phyloP scores from a whole-genome alignment of 306 rosid genomes.

The Elaeagnus macrophylla region DNA sequence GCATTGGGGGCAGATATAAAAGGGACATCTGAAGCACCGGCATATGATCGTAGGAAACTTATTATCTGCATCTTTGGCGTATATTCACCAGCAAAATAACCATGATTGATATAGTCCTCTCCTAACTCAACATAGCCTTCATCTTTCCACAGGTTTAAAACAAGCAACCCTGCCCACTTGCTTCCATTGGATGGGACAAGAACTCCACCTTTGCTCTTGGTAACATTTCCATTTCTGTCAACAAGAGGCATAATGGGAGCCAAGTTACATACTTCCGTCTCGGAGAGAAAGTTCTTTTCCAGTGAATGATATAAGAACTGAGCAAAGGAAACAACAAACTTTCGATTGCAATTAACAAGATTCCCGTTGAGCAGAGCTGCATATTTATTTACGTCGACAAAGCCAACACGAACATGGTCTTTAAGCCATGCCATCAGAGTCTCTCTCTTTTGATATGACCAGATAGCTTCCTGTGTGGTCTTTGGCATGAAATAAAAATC shows the following conservation, averaged over 20 bases:
- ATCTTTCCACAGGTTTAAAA: constrained; percentile 50
- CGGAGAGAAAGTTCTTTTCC: constrained; percentile 9
- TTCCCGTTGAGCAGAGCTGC: constrained; percentile 23
- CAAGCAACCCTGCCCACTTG: constrained; percentile 54
- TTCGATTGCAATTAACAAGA: constrained; percentile 2
- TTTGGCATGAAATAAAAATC: constrained; percentile 41
- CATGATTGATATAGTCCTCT: constrained; percentile 31
- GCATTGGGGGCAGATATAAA: constrained; percentile 46
- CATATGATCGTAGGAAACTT: constrained; percentile 30
- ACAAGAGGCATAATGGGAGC: constrained; percentile 47
- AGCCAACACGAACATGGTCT: constrained; percentile 11
- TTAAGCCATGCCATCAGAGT: constrained; percentile 38
- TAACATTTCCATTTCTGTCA: constrained; percentile 38
- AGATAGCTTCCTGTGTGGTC: constrained; percentile 39
- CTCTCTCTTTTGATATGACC: neutral
- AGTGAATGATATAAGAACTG: constrained; percentile 53
- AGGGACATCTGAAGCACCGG: constrained; percentile 54
- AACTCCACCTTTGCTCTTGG: constrained; percentile 16
- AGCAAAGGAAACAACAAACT: constrained; percentile 28
- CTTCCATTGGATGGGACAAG: constrained; percentile 61
- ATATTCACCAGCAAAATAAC: constrained; percentile 26
- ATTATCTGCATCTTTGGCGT: constrained; percentile 15
- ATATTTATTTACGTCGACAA: constrained; percentile 14
- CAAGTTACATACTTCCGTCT: constrained; percentile 7
- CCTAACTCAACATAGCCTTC: constrained; percentile 47